Conservation (phyloP, 768 basidiomycete species). For the Lactarius indigo region DNA sequence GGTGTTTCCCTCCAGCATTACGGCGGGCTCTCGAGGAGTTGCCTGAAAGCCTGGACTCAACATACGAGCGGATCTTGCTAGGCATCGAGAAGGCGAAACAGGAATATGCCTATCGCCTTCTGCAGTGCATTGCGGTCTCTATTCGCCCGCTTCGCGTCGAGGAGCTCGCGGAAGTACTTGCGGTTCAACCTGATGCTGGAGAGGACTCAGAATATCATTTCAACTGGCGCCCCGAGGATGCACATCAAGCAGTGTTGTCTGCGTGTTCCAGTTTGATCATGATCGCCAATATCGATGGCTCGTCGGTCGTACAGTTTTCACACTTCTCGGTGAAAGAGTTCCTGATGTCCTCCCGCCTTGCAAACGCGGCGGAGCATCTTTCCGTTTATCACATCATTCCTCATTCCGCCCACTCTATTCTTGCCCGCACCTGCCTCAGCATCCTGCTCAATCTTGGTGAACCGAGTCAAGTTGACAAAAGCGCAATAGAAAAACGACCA, state of each 20-base stretch:
- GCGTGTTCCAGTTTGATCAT: not conserved
- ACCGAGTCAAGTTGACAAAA: not conserved
- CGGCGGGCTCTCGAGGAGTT: not conserved
- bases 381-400: not conserved
- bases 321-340: not conserved
- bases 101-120: not conserved
- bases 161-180: slow-evolving; percentile 5
- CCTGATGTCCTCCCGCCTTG: not conserved
- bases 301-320: not conserved
- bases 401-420: not conserved
- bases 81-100: not conserved
- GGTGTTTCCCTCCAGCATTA: not conserved
- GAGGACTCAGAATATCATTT: not conserved
- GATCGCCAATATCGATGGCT: not conserved
- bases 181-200: not conserved
- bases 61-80: not conserved
- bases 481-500: not conserved
- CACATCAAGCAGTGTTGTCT: not conserved
- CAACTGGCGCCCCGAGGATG: not conserved
- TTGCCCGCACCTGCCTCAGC: not conserved
- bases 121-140: not conserved
- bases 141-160: slow-evolving; percentile 4
- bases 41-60: not conserved
- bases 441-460: not conserved
- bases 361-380: not conserved